A percentile compares a stretch with the other conserved stretches of the same genome.
Conservation (phyloP, 2,329 filamentous ascomycete genomes). For the Cadophora sp. region DNA sequence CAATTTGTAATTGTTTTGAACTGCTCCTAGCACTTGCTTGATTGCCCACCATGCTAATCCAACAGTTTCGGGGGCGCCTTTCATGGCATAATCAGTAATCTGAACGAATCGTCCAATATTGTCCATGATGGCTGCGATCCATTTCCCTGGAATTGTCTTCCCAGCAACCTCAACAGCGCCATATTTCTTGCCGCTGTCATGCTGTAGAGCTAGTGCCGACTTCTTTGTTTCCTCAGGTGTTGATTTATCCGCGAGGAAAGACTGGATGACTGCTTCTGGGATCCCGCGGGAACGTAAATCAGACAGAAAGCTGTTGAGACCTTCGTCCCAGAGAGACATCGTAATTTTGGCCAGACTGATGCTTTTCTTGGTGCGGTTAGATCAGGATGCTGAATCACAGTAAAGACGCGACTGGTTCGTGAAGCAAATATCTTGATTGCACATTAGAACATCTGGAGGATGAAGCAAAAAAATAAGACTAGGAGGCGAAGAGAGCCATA, state of each 20-base stretch:
- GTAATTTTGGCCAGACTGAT: background rate
- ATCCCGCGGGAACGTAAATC: constrained; percentile 1
- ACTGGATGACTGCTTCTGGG: background rate
- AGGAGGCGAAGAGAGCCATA: background rate
- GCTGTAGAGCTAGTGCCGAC: background rate
- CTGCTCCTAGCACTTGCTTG: background rate
- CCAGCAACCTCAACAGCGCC: background rate
- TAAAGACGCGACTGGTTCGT: background rate
- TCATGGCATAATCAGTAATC: constrained; percentile 11
- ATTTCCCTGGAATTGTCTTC: constrained; percentile 2
- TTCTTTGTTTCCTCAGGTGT: constrained; percentile 4
- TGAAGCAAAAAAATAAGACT: background rate
- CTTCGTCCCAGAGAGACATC: constrained; percentile 14
- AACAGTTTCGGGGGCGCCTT: constrained; percentile 7
- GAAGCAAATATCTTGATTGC: background rate
- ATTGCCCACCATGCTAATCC: constrained; percentile 4
- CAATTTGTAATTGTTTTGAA: constrained; percentile 10
- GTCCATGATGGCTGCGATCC: constrained; percentile 7
- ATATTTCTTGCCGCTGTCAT: constrained; percentile 2
- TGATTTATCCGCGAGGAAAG: constrained; percentile 1
- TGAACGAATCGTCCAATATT: constrained; percentile 7
- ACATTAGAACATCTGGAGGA: background rate
- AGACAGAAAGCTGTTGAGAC: background rate
- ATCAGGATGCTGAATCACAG: background rate
- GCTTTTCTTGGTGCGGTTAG: background rate